A percentile compares a stretch with the other conserved stretches of the same genome.
Conservation (phyloP, 805 yeast genomes). For the Kluyveromyces wickerhamii region DNA sequence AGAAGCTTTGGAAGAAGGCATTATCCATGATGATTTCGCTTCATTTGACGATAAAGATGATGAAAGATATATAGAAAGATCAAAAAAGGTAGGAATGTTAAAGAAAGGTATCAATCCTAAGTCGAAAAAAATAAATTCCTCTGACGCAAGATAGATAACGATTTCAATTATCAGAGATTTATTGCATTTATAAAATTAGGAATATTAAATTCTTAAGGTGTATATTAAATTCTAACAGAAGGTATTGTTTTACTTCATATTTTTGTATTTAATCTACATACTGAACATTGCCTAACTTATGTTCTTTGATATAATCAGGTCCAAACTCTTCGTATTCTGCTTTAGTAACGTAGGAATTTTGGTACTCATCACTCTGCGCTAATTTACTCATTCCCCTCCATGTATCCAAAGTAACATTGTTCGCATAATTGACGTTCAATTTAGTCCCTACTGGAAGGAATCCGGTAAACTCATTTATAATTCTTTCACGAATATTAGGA, state of each 20-base stretch:
- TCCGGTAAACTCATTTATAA: conserved; percentile 59
- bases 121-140: conserved; percentile 12
- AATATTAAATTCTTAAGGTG: no score
- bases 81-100: conserved; percentile 56
- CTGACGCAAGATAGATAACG: neutral
- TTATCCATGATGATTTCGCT: conserved; percentile 82
- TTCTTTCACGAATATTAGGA: conserved; percentile 57
- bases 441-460: conserved; percentile 64
- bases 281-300: conserved; percentile 57
- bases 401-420: conserved; percentile 67
- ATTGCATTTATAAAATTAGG: conserved; percentile 3
- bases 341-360: conserved; percentile 47
- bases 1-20: conserved; percentile 73
- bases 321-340: conserved; percentile 85
- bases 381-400: conserved; percentile 94
- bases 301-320: conserved; percentile 80
- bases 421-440: conserved; percentile 53
- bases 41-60: conserved; percentile 72
- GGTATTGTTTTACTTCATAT: neutral
- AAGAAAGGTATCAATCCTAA: conserved; percentile 70
- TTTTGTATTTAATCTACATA: conserved; percentile 15
- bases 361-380: conserved; percentile 41
- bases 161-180: neutral
- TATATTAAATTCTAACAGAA: no score
- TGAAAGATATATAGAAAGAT: conserved; percentile 57